A percentile compares a stretch with the other conserved stretches of the same genome.
Evolutionary conservation across 2,329 filamentous ascomycete genomes (phyloP).

Genomic region (Fusarium miscanthi): DNA sequence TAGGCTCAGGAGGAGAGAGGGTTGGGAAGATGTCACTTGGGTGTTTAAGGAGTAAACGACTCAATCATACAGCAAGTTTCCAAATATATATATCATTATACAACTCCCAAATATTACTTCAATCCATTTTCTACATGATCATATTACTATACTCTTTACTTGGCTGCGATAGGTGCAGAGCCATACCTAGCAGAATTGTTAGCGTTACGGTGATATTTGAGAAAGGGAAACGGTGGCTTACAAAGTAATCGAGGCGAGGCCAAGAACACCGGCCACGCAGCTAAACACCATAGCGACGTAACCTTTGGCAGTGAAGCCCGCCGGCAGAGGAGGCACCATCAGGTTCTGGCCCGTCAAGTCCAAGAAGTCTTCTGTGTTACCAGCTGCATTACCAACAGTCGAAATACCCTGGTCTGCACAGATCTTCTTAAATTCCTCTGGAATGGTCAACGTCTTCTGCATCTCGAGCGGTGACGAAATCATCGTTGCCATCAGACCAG

Average conservation of each 20-base stretch:
- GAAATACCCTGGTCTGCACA: not conserved
- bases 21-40: conserved; percentile 22
- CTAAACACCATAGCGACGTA: not conserved
- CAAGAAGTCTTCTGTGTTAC: not conserved
- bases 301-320: not conserved
- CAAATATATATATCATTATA: fast-evolving
- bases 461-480: not conserved
- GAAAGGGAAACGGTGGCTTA: fast-evolving
- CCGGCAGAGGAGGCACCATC: not conserved
- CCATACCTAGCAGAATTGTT: not conserved
- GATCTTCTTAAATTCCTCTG: not conserved
- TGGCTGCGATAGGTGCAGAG: not conserved
- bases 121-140: fast-evolving
- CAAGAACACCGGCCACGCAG: not conserved
- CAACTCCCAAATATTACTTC: fast-evolving
- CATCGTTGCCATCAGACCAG: not conserved
- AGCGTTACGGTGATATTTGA: not conserved
- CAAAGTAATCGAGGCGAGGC: not conserved
- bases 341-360: not conserved
- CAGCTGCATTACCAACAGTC: not conserved
- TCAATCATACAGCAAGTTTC: fast-evolving
- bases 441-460: not conserved
- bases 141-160: fast-evolving
- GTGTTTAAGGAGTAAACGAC: not conserved
- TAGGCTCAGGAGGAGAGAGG: not conserved